phyloP scores from a whole-genome alignment of 1,139 yeast species.

The Suhomyces bokatorum region DNA sequence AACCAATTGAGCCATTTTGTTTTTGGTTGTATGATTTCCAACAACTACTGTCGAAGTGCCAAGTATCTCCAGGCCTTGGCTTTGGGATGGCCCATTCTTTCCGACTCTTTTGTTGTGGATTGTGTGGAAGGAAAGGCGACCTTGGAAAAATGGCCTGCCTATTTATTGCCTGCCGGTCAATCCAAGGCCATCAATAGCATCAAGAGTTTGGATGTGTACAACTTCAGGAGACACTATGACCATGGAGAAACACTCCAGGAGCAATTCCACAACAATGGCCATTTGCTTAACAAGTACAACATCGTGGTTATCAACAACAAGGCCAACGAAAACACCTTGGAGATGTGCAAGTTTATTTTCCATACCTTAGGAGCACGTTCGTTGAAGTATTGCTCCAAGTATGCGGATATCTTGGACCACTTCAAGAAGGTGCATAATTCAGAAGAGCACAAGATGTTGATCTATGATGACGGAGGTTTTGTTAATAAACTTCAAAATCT shows the following conservation, averaged over 20 bases:
- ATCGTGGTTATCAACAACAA: slow-evolving; percentile 33
- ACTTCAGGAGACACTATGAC: slow-evolving; percentile 36
- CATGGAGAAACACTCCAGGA: slow-evolving; percentile 23
- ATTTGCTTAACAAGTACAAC: slow-evolving; percentile 30
- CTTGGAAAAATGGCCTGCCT: slow-evolving; percentile 49
- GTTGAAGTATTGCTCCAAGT: slow-evolving; percentile 17
- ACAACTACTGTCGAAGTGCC: slow-evolving; percentile 59
- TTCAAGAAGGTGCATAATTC: slow-evolving; percentile 1
- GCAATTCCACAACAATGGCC: slow-evolving; percentile 42
- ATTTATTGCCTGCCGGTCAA: slow-evolving; percentile 73
- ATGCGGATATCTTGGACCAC: slow-evolving; percentile 10
- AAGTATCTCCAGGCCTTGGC: slow-evolving; percentile 86
- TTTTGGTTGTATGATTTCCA: slow-evolving; percentile 70
- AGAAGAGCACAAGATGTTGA: slow-evolving; percentile 16
- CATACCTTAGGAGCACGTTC: slow-evolving; percentile 47
- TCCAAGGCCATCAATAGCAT: slow-evolving; percentile 38
- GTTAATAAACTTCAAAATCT: slow-evolving; percentile 6
- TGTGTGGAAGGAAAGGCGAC: slow-evolving; percentile 33
- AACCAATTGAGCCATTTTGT: slow-evolving; percentile 23
- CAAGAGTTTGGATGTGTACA: slow-evolving; percentile 43
- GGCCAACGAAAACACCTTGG: slow-evolving; percentile 28
- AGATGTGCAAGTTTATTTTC: slow-evolving; percentile 47
- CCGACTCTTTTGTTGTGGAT: slow-evolving; percentile 59
- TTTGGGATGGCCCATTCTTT: slow-evolving; percentile 84
- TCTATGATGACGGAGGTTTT: slow-evolving; percentile 28